Evolutionary conservation across 2,329 filamentous ascomycete species (phyloP).

Genomic region (Ascochyta fabae): DNA sequence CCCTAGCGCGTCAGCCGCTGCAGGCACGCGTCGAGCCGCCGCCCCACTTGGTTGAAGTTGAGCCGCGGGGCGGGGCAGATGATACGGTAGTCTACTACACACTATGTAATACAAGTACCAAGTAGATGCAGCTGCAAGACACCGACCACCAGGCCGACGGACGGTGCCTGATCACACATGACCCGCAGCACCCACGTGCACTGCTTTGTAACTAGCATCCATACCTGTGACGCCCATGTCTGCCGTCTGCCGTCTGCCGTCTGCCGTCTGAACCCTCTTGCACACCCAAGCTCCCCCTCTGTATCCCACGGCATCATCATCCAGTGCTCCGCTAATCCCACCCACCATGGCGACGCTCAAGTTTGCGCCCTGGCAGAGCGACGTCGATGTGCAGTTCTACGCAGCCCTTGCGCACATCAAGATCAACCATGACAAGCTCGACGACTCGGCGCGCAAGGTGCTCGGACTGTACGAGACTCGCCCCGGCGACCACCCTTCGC

Average conservation of each 20-base stretch:
- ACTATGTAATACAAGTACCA: no score
- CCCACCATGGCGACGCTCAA: conserved; percentile 58
- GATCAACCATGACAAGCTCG: conserved; percentile 95
- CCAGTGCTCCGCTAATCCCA: background rate
- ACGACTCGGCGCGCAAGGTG: conserved; percentile 87
- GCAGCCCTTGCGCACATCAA: conserved; percentile 89
- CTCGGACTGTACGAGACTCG: conserved; percentile 90
- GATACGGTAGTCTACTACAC: no score
- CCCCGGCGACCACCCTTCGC: conserved; percentile 70
- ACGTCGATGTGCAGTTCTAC: conserved; percentile 96
- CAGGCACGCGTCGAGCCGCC: conserved; percentile 34
- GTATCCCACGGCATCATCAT: conserved; percentile 1
- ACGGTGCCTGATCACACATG: conserved; percentile 23
- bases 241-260: background rate
- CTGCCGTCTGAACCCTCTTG: background rate
- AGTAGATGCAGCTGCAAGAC: conserved; percentile 18
- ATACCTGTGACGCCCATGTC: conserved; percentile 28
- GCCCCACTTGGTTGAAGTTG: conserved; percentile 12
- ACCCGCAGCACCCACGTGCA: conserved; percentile 27
- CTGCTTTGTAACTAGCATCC: conserved; percentile 9
- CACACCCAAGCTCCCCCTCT: background rate
- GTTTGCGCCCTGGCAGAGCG: conserved; percentile 90
- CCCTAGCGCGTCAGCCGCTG: conserved; percentile 23
- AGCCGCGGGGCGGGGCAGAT: conserved; percentile 1
- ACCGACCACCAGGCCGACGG: conserved; percentile 26